Evolutionary conservation across 805 yeast species (phyloP).

Genomic region (Yarrowia sp.): DNA sequence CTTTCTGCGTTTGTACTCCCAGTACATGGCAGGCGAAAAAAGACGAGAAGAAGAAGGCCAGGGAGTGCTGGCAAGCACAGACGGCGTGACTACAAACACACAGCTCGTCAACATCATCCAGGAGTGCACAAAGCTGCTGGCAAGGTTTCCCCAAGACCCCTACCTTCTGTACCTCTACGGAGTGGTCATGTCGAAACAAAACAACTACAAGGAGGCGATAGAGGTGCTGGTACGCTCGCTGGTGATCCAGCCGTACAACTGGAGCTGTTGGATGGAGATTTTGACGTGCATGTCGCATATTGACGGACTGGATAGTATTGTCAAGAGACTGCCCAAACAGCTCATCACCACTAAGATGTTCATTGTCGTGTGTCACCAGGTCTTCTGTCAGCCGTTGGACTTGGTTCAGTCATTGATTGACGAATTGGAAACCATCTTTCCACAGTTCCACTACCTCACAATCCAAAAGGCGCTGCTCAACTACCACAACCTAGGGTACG

Average conservation of each 20-base stretch:
- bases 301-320: conserved; percentile 58
- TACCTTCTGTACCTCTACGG: conserved; percentile 79
- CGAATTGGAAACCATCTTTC: conserved; percentile 62
- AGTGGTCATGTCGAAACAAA: conserved; percentile 65
- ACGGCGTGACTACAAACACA: conserved; percentile 48
- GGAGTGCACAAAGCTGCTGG: conserved; percentile 49
- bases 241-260: conserved; percentile 76
- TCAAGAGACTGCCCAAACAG: conserved; percentile 42
- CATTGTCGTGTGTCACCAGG: conserved; percentile 65
- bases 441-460: conserved; percentile 73
- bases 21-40: conserved; percentile 78
- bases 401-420: conserved; percentile 59
- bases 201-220: conserved; percentile 67
- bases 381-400: conserved; percentile 56
- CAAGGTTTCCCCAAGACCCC: conserved; percentile 53
- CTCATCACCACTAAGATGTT: conserved; percentile 60
- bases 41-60: conserved; percentile 73
- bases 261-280: conserved; percentile 93
- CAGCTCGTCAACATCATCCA: conserved; percentile 50
- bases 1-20: conserved; percentile 73
- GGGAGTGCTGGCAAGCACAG: conserved; percentile 58
- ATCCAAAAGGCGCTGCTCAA: conserved; percentile 83
- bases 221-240: conserved; percentile 66
- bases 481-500: conserved; percentile 85
- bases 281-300: conserved; percentile 64